Evolutionary conservation across 768 basidiomycete species (phyloP).

Genomic region (Punctularia strigosozonata): DNA sequence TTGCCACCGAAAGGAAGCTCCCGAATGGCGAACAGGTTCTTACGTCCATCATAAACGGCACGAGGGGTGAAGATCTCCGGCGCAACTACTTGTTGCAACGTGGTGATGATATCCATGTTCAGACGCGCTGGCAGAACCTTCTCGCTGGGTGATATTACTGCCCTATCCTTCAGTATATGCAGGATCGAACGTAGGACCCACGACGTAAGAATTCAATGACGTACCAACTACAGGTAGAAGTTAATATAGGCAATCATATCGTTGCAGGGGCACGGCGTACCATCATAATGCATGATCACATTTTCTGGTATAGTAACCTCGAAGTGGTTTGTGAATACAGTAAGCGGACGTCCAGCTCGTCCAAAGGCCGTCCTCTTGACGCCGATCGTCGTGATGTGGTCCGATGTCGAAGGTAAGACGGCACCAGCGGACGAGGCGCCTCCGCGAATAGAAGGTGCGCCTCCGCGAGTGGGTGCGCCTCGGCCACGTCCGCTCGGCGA

Average conservation of each 20-base stretch:
- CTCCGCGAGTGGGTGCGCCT: slow-evolving; percentile 18
- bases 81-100: slow-evolving; percentile 44
- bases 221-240: neutral
- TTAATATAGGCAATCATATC: neutral
- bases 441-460: slow-evolving; percentile 13
- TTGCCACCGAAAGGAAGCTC: slow-evolving; percentile 46
- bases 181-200: slow-evolving; percentile 17
- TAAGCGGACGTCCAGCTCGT: slow-evolving; percentile 33
- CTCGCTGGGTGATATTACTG: slow-evolving; percentile 58
- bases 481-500: too few relatives aligned
- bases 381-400: slow-evolving; percentile 42
- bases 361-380: slow-evolving; percentile 62
- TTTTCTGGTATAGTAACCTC: slow-evolving; percentile 43
- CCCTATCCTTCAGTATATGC: slow-evolving; percentile 1
- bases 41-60: slow-evolving; percentile 70
- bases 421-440: slow-evolving; percentile 1
- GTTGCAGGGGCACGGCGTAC: slow-evolving; percentile 31
- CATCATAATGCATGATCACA: slow-evolving; percentile 71
- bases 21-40: slow-evolving; percentile 58
- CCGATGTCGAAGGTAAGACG: slow-evolving; percentile 19
- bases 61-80: slow-evolving; percentile 62
- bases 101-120: slow-evolving; percentile 60
- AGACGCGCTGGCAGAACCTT: slow-evolving; percentile 54
- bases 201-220: slow-evolving; percentile 23
- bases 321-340: slow-evolving; percentile 52